Conservation (phyloP, 352 stramenopile genomes). For the Blastocystis sp. region DNA sequence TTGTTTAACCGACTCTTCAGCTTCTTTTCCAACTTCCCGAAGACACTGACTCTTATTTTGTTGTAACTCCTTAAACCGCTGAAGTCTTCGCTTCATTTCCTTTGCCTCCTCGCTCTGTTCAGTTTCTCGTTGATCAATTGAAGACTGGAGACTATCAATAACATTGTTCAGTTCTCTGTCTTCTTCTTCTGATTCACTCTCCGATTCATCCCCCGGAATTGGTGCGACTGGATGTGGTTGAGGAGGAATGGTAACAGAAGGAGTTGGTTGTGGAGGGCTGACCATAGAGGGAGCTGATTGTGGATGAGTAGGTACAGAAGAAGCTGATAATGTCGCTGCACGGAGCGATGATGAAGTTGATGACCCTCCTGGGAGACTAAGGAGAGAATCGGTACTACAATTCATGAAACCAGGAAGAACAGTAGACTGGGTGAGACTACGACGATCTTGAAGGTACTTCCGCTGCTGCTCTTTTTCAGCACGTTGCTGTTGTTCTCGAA, state of each 20-base stretch:
- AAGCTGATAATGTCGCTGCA: too few species aligned
- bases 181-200: background rate
- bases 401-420: background rate
- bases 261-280: too few species aligned
- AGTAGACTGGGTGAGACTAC: background rate
- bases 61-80: constrained; percentile 1
- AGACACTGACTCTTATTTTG: background rate
- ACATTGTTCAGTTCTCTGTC: constrained; percentile 6
- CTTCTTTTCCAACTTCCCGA: background rate
- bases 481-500: background rate
- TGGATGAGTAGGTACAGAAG: background rate
- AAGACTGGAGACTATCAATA: background rate
- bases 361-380: too few species aligned
- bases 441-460: background rate
- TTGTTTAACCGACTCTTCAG: background rate
- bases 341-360: too few species aligned
- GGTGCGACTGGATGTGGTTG: background rate
- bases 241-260: background rate
- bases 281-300: background rate
- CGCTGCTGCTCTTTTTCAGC: too few species aligned
- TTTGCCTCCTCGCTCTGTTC: background rate
- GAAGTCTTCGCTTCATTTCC: background rate
- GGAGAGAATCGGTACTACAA: background rate
- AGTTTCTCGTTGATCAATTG: background rate
- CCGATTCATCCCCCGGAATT: background rate